Evolutionary conservation across 371 early-diverging fungal species (phyloP), one percentile per base, ranked within the genome.

Genomic region (Mortierella sp.): DNA sequence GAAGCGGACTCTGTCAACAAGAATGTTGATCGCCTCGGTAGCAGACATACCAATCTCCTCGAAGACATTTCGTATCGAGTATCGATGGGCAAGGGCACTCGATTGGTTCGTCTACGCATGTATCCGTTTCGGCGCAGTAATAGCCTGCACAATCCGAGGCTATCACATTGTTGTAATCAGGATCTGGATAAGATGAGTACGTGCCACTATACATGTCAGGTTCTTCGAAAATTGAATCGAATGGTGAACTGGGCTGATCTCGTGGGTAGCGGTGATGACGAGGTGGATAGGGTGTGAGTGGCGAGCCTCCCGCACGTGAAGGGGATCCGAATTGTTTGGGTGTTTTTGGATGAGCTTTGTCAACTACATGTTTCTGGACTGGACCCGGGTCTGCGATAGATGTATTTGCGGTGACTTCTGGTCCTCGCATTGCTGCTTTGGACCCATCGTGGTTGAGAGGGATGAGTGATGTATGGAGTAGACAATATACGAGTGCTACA

Each of bases 31-130:
- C n/a, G 9, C 62, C 58, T 35, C 66, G 64, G 62, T 70, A 62
- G 28, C 76, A 75, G 32, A 70, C 49, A 47, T 66, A 75, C 76
- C 76, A 75, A 52, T 75, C 76, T 11, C 76, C 76, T 11, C 59
- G 67, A 45, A 47, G 11, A 20, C 63, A 62, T 51, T 75, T 75
- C 26, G 58, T 70, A 40, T 75, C 76, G 14, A 55, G 37, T 16
- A 32, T 11, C 24, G 66, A 70, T 0, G 67, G 76, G 45, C 76
- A 75, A 9, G 76, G 76, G 20, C 76, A 75, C 12, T 70, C 59
- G 45, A 75, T 75, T 10, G 76, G 70, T 6, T 51, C 14, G 0
- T 66, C 26, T 9, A 75, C 76, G 58, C 76, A 75, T 2, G 70
- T 62, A 10, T 61, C 62, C 1, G 76, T 70, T 5, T 70, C 63